phyloP scores from a whole-genome alignment of 139 green algal genomes.

The Gonium pectorale region DNA sequence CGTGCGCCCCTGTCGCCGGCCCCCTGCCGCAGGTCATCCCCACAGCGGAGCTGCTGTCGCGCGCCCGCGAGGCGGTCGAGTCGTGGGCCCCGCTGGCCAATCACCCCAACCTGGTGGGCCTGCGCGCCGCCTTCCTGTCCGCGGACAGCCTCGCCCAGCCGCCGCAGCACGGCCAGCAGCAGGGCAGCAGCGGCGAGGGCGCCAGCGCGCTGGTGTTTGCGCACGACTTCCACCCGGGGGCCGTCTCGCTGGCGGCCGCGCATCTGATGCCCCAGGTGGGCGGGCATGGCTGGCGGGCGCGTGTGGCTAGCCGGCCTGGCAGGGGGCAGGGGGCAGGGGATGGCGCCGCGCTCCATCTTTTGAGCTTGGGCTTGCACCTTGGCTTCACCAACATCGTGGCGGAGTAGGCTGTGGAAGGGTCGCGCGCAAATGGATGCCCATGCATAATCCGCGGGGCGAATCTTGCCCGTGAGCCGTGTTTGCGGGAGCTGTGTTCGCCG shows the following conservation, averaged over 20 bases:
- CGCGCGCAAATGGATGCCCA: too few relatives aligned
- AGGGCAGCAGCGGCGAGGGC: background rate
- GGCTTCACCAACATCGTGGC: too few relatives aligned
- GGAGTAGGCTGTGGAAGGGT: too few relatives aligned
- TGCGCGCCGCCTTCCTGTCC: constrained; percentile 78
- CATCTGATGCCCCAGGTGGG: constrained; percentile 44
- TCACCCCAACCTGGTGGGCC: constrained; percentile 82
- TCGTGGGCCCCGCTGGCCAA: constrained; percentile 68
- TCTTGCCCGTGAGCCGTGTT: too few relatives aligned
- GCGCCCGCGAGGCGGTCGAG: constrained; percentile 68
- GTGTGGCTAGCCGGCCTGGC: too few relatives aligned
- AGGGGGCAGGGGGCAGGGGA: too few relatives aligned
- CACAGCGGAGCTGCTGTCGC: constrained; percentile 74
- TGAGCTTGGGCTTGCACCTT: too few relatives aligned
- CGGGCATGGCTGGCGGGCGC: too few relatives aligned
- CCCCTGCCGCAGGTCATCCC: constrained; percentile 76
- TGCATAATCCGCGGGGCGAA: too few relatives aligned
- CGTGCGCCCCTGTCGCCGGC: too few relatives aligned
- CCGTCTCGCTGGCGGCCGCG: constrained; percentile 63
- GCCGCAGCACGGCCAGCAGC: background rate
- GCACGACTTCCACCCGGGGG: constrained; percentile 79
- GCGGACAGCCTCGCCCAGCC: constrained; percentile 58
- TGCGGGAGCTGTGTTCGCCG: too few relatives aligned
- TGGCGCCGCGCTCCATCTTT: too few relatives aligned
- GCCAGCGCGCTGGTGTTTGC: constrained; percentile 58